Percentiles rank a stretch among this genome's conserved stretches.
Conservation (phyloP, 192 early-diverging fungal genomes). For the Funneliformis mosseae region DNA sequence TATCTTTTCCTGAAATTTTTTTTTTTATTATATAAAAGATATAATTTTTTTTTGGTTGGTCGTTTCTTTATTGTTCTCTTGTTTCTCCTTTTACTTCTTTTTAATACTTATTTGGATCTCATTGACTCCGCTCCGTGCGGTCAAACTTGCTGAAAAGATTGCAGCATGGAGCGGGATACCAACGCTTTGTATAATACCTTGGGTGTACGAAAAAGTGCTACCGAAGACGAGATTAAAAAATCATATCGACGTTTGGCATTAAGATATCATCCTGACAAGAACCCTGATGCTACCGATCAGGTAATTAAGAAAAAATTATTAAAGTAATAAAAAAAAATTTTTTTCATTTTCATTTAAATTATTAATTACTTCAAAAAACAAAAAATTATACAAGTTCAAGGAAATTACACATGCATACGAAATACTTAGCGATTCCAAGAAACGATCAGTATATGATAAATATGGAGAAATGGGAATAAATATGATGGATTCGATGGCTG, state of each 20-base stretch:
- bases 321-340: neutral
- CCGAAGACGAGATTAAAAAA: conserved; percentile 63
- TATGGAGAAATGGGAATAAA: conserved; percentile 80
- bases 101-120: neutral
- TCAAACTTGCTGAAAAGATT: conserved; percentile 1
- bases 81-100: neutral
- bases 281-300: conserved; percentile 69
- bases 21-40: neutral
- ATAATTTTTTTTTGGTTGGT: neutral
- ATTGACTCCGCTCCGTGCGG: conserved; percentile 2
- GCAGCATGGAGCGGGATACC: conserved; percentile 57
- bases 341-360: neutral
- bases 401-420: conserved; percentile 87
- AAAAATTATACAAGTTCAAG: conserved; percentile 63
- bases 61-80: neutral
- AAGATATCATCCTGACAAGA: conserved; percentile 52
- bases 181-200: conserved; percentile 55
- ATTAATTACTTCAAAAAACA: neutral
- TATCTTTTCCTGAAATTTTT: neutral
- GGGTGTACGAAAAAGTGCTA: conserved; percentile 51
- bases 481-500: conserved; percentile 73
- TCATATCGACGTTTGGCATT: conserved; percentile 55
- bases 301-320: conserved; percentile 12
- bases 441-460: conserved; percentile 86
- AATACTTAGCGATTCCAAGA: conserved; percentile 73